phyloP scores from a whole-genome alignment of 139 green algal genomes.

The Chlorella vulgaris region DNA sequence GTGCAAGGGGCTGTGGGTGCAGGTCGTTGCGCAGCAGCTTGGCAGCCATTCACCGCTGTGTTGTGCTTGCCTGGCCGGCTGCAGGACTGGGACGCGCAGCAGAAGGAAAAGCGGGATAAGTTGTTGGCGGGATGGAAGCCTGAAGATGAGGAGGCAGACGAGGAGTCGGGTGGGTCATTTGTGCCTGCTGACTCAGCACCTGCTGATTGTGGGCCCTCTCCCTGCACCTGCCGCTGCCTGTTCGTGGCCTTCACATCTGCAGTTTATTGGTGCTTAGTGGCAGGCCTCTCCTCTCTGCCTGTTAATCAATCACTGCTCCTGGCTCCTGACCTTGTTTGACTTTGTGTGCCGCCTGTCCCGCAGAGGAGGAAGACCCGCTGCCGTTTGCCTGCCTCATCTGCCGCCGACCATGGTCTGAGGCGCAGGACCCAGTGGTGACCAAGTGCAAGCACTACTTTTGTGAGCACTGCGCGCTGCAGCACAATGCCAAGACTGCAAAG shows the following conservation, averaged over 20 bases:
- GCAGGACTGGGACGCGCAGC: slow-evolving; percentile 93
- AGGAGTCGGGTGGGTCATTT: slow-evolving; percentile 9
- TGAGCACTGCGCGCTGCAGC: slow-evolving; percentile 94
- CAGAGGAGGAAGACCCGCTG: slow-evolving; percentile 85
- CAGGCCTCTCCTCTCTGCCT: background rate
- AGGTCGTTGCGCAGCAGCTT: background rate
- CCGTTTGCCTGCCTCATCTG: slow-evolving; percentile 97
- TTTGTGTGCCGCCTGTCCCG: background rate
- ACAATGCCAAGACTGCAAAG: slow-evolving; percentile 82
- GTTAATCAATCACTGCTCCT: background rate
- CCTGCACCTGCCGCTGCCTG: too few relatives aligned
- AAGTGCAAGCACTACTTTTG: slow-evolving; percentile 98
- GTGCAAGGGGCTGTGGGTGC: background rate
- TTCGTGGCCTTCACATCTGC: too few relatives aligned
- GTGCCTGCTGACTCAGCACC: too few relatives aligned
- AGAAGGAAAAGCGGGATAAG: slow-evolving; percentile 81
- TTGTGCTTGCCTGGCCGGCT: background rate
- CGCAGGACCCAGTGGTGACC: slow-evolving; percentile 89
- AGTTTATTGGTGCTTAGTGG: too few relatives aligned
- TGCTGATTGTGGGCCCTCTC: too few relatives aligned
- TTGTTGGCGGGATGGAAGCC: slow-evolving; percentile 52
- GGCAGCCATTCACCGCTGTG: background rate
- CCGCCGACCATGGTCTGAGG: slow-evolving; percentile 80
- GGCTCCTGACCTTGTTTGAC: background rate
- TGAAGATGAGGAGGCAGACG: slow-evolving; percentile 63